phyloP scores from a whole-genome alignment of 768 basidiomycete genomes.

The Sarcodon aspratus region DNA sequence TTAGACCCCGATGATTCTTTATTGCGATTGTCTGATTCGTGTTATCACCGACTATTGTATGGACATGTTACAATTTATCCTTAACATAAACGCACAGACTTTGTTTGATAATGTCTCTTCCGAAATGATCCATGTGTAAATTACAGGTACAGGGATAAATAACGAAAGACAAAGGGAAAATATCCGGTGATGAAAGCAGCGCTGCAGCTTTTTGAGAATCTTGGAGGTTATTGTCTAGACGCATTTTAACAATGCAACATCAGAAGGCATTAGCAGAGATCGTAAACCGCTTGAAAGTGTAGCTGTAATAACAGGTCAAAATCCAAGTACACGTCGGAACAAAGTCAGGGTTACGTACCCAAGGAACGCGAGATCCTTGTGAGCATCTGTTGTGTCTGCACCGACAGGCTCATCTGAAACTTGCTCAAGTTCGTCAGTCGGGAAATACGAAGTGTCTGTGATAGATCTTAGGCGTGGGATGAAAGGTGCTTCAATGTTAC shows the following conservation, averaged over 20 bases:
- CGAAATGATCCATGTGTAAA: too few species aligned
- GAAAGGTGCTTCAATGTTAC: conserved; percentile 88
- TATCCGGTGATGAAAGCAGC: too few species aligned
- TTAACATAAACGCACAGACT: too few species aligned
- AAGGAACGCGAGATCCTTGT: conserved; percentile 49
- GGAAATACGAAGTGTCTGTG: conserved; percentile 98
- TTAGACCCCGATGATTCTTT: too few species aligned
- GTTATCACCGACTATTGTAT: too few species aligned
- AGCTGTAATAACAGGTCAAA: conserved; percentile 29
- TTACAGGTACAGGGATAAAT: too few species aligned
- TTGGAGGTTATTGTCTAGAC: too few species aligned
- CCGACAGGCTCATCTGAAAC: conserved; percentile 35
- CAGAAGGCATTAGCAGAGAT: conserved; percentile 48
- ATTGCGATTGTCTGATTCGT: too few species aligned
- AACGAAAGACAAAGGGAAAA: too few species aligned
- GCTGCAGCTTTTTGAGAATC: too few species aligned
- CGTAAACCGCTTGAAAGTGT: conserved; percentile 72
- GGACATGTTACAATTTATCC: too few species aligned
- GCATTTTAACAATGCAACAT: background rate
- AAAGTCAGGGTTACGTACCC: conserved; percentile 23
- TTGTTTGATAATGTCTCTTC: too few species aligned
- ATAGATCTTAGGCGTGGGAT: conserved; percentile 90
- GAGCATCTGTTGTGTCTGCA: conserved; percentile 27
- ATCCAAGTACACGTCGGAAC: background rate
- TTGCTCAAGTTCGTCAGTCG: conserved; percentile 87